Percentiles rank a stretch among this genome's conserved stretches.
Evolutionary conservation across 176 grass and related monocot genomes (phyloP).

Genomic region (Carex kokanica): DNA sequence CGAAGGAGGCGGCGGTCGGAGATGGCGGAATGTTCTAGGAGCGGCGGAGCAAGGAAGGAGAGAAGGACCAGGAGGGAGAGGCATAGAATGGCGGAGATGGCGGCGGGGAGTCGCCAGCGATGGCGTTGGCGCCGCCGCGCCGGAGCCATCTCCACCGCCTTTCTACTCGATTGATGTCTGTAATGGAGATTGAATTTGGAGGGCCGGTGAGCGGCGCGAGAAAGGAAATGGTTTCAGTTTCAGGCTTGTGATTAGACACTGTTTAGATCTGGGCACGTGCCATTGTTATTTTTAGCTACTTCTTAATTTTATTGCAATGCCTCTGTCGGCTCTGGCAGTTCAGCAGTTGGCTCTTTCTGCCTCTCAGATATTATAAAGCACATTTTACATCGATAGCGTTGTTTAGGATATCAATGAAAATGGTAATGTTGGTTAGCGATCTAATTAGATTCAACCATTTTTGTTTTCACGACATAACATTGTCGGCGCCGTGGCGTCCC

Average conservation of each 20-base stretch:
- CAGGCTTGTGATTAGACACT: conserved; percentile 1
- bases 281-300: conserved; percentile 20
- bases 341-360: not conserved
- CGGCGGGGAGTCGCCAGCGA: conserved; percentile 40
- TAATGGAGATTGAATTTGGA: not conserved
- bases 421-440: not conserved
- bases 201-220: not conserved
- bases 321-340: conserved; percentile 6
- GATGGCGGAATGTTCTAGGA: conserved; percentile 55
- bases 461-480: too few species aligned
- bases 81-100: conserved; percentile 34
- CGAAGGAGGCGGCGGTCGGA: conserved; percentile 38
- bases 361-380: not conserved
- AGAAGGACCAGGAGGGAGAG: conserved; percentile 54
- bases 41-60: conserved; percentile 55
- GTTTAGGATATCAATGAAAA: not conserved
- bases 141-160: conserved; percentile 44
- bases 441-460: not conserved
- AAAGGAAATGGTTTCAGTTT: not conserved
- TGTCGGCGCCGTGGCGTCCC: too few species aligned
- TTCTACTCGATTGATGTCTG: not conserved
- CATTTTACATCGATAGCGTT: not conserved
- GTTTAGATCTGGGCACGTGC: conserved; percentile 9
- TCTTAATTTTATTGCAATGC: not conserved
- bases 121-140: conserved; percentile 49